Percentiles rank a stretch among this genome's conserved stretches.
Conservation (phyloP, 257 asterid genomes). For the Nicotiana attenuata region DNA sequence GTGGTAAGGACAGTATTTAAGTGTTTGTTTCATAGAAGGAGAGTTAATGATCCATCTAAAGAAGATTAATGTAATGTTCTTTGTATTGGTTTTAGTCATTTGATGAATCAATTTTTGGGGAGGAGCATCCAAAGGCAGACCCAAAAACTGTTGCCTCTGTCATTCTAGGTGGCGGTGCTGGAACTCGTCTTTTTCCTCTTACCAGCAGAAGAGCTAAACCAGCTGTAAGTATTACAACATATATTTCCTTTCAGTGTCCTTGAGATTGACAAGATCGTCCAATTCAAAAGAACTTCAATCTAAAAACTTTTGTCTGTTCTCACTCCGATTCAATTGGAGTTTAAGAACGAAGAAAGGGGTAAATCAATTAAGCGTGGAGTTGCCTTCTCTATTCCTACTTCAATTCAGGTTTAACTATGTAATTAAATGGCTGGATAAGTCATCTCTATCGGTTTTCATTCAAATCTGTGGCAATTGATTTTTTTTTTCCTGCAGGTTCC, state of each 20-base stretch:
- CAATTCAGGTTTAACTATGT: not conserved
- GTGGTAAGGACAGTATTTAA: conserved; percentile 28
- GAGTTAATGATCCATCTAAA: not conserved
- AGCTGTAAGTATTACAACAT: conserved; percentile 53
- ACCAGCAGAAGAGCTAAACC: conserved; percentile 90
- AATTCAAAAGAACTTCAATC: not conserved
- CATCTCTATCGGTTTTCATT: not conserved
- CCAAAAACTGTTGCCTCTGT: conserved; percentile 76
- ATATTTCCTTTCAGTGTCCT: not conserved
- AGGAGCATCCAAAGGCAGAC: conserved; percentile 49
- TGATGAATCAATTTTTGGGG: conserved; percentile 31
- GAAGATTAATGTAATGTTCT: not conserved
- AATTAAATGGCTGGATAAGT: not conserved
- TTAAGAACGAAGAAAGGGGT: not conserved
- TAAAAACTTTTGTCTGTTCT: not conserved
- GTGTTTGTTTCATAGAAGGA: not conserved
- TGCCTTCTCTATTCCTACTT: not conserved
- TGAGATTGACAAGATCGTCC: not conserved
- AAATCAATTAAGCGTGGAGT: not conserved
- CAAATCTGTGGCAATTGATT: not conserved
- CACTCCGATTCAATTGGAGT: not conserved
- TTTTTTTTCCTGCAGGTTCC: conserved; percentile 60
- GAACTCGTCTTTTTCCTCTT: conserved; percentile 96
- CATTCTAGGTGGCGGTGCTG: conserved; percentile 93
- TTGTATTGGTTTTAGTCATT: conserved; percentile 40